A percentile compares a stretch with the other conserved stretches of the same genome.
These are phyloP conservation scores for Afroboletus lepidellus DNA, from an alignment of 1,284 basidiomycete genomes.

Conservation along the genomic window DNA sequence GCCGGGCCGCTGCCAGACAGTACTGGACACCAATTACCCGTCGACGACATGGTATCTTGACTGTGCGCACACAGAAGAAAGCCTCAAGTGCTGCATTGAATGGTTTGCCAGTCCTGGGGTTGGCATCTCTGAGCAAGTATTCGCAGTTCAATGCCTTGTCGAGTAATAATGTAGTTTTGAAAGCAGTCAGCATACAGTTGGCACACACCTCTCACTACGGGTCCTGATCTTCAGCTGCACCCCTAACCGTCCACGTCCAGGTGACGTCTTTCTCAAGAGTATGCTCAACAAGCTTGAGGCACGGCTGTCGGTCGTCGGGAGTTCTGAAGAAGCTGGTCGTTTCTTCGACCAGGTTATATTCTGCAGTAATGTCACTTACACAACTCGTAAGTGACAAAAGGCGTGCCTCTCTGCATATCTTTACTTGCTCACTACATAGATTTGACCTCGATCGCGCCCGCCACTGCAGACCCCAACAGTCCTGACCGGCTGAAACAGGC, in stretches of 20 bases:
- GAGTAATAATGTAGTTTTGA: conserved; percentile 7
- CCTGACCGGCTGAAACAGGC: conserved; percentile 72
- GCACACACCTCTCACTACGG: conserved; percentile 38
- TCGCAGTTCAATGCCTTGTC: neutral
- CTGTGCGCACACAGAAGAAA: conserved; percentile 94
- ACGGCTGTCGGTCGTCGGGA: conserved; percentile 44
- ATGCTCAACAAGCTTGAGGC: conserved; percentile 50
- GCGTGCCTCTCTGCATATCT: neutral
- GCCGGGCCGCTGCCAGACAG: no score
- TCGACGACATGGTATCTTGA: conserved; percentile 86
- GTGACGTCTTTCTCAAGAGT: conserved; percentile 64
- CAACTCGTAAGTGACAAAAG: conserved; percentile 66
- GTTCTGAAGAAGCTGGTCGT: conserved; percentile 36
- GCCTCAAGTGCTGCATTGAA: conserved; percentile 79
- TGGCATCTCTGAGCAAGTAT: conserved; percentile 39
- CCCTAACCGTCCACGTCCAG: conserved; percentile 84
- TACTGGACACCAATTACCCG: conserved; percentile 54
- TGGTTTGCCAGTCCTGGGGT: conserved; percentile 75
- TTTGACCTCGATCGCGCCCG: conserved; percentile 66
- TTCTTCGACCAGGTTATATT: conserved; percentile 90
- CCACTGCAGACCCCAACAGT: conserved; percentile 60
- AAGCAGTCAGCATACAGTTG: conserved; percentile 3
- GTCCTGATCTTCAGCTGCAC: conserved; percentile 96
- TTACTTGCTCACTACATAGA: conserved; percentile 47
- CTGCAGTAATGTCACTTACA: conserved; percentile 95